phyloP scores from a whole-genome alignment of 169 alveolate species.

The Plasmodium malariae region DNA sequence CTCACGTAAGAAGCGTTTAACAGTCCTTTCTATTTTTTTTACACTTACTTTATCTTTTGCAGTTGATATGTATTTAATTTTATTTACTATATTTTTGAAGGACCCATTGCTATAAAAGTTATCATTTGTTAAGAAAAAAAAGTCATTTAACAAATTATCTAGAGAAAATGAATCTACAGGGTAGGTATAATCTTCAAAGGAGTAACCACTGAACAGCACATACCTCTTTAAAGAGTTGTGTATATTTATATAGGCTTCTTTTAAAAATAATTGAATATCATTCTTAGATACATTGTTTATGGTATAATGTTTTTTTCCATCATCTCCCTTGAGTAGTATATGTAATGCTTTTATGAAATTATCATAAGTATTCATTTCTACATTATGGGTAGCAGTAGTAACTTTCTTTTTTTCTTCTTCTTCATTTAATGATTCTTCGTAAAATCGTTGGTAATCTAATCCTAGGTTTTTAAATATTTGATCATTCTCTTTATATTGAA shows the following conservation, averaged over 20 bases:
- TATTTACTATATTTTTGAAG: conserved; percentile 13
- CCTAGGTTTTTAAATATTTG: conserved; percentile 3
- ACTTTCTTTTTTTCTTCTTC: not conserved
- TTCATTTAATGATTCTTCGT: not conserved
- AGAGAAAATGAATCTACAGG: conserved; percentile 15
- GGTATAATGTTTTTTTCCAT: conserved; percentile 28
- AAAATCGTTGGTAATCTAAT: conserved; percentile 20
- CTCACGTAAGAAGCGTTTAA: conserved; percentile 17
- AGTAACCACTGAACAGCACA: conserved; percentile 20
- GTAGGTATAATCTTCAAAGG: conserved; percentile 41
- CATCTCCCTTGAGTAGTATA: conserved; percentile 16
- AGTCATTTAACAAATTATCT: conserved; percentile 34
- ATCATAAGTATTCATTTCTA: conserved; percentile 18
- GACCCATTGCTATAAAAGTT: conserved; percentile 4
- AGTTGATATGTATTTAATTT: conserved; percentile 15
- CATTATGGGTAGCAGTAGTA: conserved; percentile 1
- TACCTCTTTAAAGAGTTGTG: conserved; percentile 37
- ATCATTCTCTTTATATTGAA: conserved; percentile 17
- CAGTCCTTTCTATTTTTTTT: conserved; percentile 23
- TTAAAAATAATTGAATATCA: conserved; percentile 28
- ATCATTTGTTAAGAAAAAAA: conserved; percentile 15
- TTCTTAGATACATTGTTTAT: conserved; percentile 44
- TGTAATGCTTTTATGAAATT: conserved; percentile 38
- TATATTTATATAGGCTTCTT: conserved; percentile 31
- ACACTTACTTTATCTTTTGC: conserved; percentile 37